phyloP scores from a whole-genome alignment of 352 stramenopile genomes.

The Pythium aristosporum region DNA sequence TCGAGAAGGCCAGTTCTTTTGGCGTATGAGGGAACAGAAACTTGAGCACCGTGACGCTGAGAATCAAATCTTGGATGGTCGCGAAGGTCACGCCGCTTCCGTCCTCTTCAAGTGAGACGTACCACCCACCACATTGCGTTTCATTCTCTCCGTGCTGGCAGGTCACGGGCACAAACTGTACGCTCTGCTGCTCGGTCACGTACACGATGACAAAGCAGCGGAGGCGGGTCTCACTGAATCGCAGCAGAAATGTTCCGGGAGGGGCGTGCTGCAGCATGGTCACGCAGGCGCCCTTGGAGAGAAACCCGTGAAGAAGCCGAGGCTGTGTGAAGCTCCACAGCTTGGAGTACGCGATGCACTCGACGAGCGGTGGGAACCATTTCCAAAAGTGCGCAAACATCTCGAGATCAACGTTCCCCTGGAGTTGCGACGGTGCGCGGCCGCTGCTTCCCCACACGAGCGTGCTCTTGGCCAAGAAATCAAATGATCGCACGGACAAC shows the following conservation, averaged over 20 bases:
- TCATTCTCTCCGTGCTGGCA: conserved; percentile 28
- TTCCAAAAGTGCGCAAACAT: conserved; percentile 78
- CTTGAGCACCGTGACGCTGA: conserved; percentile 77
- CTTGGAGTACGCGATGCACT: conserved; percentile 56
- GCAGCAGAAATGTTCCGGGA: conserved; percentile 73
- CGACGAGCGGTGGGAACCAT: conserved; percentile 70
- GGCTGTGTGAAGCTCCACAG: conserved; percentile 75
- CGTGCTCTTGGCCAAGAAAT: conserved; percentile 73
- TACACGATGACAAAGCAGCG: conserved; percentile 75
- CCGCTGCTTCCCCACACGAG: conserved; percentile 56
- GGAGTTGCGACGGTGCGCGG: conserved; percentile 35
- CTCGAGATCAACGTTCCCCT: conserved; percentile 48
- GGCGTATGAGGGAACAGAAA: conserved; percentile 79
- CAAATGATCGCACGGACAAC: conserved; percentile 70
- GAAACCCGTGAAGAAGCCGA: conserved; percentile 76
- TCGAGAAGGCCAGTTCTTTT: conserved; percentile 59
- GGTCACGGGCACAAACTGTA: conserved; percentile 79
- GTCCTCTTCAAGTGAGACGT: conserved; percentile 60
- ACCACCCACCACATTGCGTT: conserved; percentile 35
- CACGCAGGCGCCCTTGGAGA: conserved; percentile 78
- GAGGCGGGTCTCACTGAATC: conserved; percentile 72
- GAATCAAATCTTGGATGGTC: conserved; percentile 67
- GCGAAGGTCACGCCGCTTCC: conserved; percentile 37
- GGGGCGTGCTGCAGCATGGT: conserved; percentile 70
- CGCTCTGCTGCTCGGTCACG: conserved; percentile 51